Conservation (phyloP, 2,329 filamentous ascomycete genomes). For the Clonostachys sp. region DNA sequence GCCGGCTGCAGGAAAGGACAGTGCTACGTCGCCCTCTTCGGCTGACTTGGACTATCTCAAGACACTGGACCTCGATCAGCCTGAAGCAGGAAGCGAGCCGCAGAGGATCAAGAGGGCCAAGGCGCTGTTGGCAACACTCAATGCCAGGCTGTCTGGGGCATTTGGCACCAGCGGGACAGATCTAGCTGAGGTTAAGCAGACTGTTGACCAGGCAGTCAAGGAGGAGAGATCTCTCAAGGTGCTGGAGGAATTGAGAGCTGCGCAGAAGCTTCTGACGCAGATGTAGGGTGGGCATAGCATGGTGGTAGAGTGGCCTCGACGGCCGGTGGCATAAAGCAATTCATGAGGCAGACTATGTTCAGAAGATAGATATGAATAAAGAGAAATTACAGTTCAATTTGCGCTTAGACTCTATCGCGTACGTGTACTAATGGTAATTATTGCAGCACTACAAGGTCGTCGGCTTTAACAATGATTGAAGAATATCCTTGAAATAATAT, state of each 20-base stretch:
- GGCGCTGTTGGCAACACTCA: slow-evolving; percentile 34
- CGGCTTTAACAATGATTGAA: too few species aligned
- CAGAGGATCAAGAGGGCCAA: slow-evolving; percentile 44
- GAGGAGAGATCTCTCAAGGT: slow-evolving; percentile 40
- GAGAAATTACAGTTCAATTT: too few species aligned
- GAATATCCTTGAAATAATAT: too few species aligned
- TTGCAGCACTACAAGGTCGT: too few species aligned
- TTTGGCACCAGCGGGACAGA: slow-evolving; percentile 26
- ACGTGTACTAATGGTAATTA: too few species aligned
- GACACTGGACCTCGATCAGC: slow-evolving; percentile 39
- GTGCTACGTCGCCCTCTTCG: slow-evolving; percentile 12
- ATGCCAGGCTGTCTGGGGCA: slow-evolving; percentile 33
- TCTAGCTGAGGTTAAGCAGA: slow-evolving; percentile 20
- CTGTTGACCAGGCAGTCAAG: slow-evolving; percentile 24
- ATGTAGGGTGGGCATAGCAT: too few species aligned
- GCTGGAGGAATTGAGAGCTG: slow-evolving; percentile 31
- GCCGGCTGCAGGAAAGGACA: slow-evolving; percentile 3
- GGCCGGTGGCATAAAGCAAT: too few species aligned
- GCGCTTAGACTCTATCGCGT: too few species aligned
- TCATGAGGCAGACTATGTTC: too few species aligned
- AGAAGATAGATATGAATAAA: too few species aligned
- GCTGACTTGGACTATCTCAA: slow-evolving; percentile 29
- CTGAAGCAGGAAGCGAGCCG: slow-evolving; percentile 43
- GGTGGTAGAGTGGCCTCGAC: too few species aligned
- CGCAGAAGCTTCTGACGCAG: too few species aligned